phyloP scores from a whole-genome alignment of 179 eudicot species.

The Carnegiea gigantea region DNA sequence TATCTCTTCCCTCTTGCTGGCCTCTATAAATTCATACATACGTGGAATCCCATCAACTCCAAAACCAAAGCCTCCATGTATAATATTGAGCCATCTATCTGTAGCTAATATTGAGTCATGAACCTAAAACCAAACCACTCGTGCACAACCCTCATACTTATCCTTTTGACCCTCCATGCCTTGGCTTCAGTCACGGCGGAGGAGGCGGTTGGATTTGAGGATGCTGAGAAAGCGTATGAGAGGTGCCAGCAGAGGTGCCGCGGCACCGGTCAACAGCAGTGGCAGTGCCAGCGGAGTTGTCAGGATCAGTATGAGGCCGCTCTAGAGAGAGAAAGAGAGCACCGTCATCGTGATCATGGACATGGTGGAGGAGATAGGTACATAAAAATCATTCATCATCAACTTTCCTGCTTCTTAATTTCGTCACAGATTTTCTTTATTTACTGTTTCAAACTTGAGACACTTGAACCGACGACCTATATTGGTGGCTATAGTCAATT shows the following conservation, averaged over 20 bases:
- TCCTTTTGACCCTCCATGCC: background rate
- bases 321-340: constrained; percentile 17
- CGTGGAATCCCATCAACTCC: background rate
- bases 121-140: constrained; percentile 1
- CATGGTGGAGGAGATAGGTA: constrained; percentile 17
- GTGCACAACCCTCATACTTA: background rate
- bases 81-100: no score
- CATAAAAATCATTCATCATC: no score
- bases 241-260: constrained; percentile 22
- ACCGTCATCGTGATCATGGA: background rate
- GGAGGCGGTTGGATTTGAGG: constrained; percentile 1
- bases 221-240: constrained; percentile 25
- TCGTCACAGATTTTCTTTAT: no score
- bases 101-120: background rate
- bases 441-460: no score
- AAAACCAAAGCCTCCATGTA: background rate
- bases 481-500: no score
- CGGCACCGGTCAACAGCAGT: constrained; percentile 23
- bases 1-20: background rate
- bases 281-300: constrained; percentile 30
- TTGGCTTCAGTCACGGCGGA: background rate
- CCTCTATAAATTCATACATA: background rate
- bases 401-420: no score
- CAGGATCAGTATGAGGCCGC: constrained; percentile 27
- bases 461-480: no score